Evolutionary conservation across 108 stramenopile species (phyloP).

Genomic region (Cyclotella atomus): DNA sequence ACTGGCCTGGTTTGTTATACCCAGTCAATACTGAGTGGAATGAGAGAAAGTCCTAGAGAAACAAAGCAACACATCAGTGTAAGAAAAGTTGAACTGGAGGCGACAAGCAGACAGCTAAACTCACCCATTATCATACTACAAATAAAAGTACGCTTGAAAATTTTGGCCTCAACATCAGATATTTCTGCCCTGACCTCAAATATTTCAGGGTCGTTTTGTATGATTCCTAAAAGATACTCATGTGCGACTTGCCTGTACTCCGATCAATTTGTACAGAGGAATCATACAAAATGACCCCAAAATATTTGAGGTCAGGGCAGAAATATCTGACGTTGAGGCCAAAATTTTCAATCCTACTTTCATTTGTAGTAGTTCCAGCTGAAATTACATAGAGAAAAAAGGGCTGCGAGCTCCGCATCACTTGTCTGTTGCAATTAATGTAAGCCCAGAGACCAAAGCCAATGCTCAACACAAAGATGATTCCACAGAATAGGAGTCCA

Average conservation of each 20-base stretch:
- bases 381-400: conserved; percentile 51
- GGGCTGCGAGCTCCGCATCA: conserved; percentile 66
- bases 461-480: conserved; percentile 31
- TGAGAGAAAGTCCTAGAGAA: conserved; percentile 43
- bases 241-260: too few species aligned
- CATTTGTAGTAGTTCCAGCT: too few species aligned
- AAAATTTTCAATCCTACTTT: too few species aligned
- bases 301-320: too few species aligned
- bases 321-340: too few species aligned
- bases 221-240: too few species aligned
- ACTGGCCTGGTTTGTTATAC: conserved; percentile 12
- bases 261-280: too few species aligned
- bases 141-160: too few species aligned
- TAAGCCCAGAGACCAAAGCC: conserved; percentile 48
- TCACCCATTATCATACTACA: conserved; percentile 3
- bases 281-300: too few species aligned
- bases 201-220: too few species aligned
- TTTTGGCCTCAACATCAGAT: too few species aligned
- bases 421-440: conserved; percentile 28
- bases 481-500: conserved; percentile 10
- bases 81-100: neutral
- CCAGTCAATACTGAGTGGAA: conserved; percentile 38
- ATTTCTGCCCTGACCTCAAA: too few species aligned
- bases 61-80: neutral
- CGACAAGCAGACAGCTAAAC: neutral